phyloP scores from a whole-genome alignment of 441 rosid species.

The Syzygium syzygioides region DNA sequence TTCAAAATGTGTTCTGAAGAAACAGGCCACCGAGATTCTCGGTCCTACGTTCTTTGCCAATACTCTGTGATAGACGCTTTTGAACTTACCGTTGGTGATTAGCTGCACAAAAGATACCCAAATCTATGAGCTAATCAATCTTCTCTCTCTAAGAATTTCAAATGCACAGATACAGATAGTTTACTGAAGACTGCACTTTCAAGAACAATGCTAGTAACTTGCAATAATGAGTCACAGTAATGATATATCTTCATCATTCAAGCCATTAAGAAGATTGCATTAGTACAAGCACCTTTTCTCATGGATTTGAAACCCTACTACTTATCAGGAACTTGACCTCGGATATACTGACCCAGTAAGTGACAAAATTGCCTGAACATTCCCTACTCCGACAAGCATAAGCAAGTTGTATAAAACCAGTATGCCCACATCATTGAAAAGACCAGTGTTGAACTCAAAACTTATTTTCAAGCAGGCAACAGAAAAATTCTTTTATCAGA shows the following conservation, averaged over 20 bases:
- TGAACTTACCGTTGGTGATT: not conserved
- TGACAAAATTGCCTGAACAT: not conserved
- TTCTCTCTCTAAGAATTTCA: too few species aligned
- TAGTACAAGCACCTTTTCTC: too few species aligned
- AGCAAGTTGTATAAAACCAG: not conserved
- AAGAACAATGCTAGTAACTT: too few species aligned
- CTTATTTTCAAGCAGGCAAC: not conserved
- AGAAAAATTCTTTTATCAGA: not conserved
- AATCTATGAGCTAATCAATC: not conserved
- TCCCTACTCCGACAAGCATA: not conserved
- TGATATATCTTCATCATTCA: not conserved
- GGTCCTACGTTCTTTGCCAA: not conserved
- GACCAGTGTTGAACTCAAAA: not conserved
- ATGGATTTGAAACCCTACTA: too few species aligned
- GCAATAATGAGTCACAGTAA: not conserved
- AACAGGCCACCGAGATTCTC: not conserved
- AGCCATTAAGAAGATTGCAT: not conserved
- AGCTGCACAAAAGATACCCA: not conserved
- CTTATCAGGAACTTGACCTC: not conserved
- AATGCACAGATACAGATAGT: too few species aligned
- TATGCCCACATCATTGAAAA: not conserved
- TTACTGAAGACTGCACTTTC: not conserved
- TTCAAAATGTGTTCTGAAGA: not conserved
- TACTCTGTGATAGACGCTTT: conserved; percentile 2
- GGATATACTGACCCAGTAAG: not conserved